Evolutionary conservation across 2,329 filamentous ascomycete genomes (phyloP).

Genomic region (Aaosphaeria pasadenensis): DNA sequence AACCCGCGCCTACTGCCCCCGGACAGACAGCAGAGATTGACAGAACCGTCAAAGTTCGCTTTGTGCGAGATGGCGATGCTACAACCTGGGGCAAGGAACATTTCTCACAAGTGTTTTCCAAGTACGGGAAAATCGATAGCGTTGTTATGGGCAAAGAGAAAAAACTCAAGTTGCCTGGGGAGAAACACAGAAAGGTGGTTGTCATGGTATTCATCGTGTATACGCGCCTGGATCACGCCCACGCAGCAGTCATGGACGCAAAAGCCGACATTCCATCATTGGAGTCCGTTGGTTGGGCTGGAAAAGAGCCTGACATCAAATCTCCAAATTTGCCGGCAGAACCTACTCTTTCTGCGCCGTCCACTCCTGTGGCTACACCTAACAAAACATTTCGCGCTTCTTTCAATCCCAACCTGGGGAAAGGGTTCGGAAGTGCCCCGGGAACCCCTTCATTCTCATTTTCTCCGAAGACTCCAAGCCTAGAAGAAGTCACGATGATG

Average conservation of each 20-base stretch:
- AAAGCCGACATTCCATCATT: constrained; percentile 47
- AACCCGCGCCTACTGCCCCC: constrained; percentile 11
- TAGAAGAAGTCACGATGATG: constrained; percentile 46
- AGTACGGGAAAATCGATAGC: constrained; percentile 58
- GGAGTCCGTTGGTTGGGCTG: constrained; percentile 56
- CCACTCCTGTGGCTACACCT: constrained; percentile 19
- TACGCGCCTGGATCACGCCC: constrained; percentile 55
- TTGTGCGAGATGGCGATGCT: constrained; percentile 46
- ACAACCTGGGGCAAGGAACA: constrained; percentile 46
- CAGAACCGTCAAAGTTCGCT: constrained; percentile 58
- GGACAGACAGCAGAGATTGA: constrained; percentile 51
- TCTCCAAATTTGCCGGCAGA: constrained; percentile 12
- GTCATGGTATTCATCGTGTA: constrained; percentile 57
- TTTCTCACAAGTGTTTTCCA: constrained; percentile 47
- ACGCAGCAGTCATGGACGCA: constrained; percentile 55
- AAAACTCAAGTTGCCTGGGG: constrained; percentile 47
- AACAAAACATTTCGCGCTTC: constrained; percentile 26
- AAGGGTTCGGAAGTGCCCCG: constrained; percentile 9
- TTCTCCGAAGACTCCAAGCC: constrained; percentile 19
- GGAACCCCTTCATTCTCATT: not conserved
- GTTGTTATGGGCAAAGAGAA: constrained; percentile 56
- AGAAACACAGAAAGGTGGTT: constrained; percentile 50
- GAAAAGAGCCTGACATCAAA: constrained; percentile 50
- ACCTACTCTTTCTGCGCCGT: constrained; percentile 29
- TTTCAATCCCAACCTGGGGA: constrained; percentile 16